Base-by-base conservation (phyloP, 1,284 basidiomycete species). In the Mrakiaceae sp. region DNA sequence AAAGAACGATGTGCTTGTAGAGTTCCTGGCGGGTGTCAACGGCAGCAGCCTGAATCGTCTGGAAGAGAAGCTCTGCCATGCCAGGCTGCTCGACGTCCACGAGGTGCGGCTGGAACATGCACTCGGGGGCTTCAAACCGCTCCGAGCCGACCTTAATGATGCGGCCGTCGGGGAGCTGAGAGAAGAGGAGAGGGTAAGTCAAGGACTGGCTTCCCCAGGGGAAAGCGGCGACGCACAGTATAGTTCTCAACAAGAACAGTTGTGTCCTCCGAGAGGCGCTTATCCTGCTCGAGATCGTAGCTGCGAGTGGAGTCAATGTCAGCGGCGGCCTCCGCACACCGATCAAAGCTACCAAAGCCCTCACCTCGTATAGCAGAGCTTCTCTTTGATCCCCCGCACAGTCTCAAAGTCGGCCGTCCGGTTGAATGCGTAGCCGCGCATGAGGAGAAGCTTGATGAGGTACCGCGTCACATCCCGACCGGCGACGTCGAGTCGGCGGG, bases 91-190 rank as follows among this genome's bases (percentile, higher is more conserved):
- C 96, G 66, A 98, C 82, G 70, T 98, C 96, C 62, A 98, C 92
- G 7, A 99, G 82, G 76, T 97, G 91, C 40, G 96, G 96, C 77
- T 99, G 94, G 87, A 99, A 98, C 90, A 98, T 93, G 79, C 96
- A 98, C 78, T 98, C 96, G 10, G 96, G 96, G n/a, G 95, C 96
- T 78, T 97, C 92, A 75, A 97, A 99, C n/a, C 96, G 87, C 76
- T 99, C 96, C 2, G 91, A 92, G 42, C 95, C 96, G 64, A 98
- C 91, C 81, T 96, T 97, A 82, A 98, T 97, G 46, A 83, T 84
- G 56, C 96, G 87, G 2, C 96, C 96, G 73, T 98, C 95, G 2
- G 96, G 96, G 43, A 98, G 86, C 88, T 95, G 67, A 9, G 40
- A 67, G 43, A 50, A 4, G 60, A 52, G 46, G 40, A 6, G 11